A percentile compares a stretch with the other conserved stretches of the same genome.
These are phyloP conservation scores for Skeletonema costatum DNA, from an alignment of 108 stramenopile genomes.

Conservation along the genomic window DNA sequence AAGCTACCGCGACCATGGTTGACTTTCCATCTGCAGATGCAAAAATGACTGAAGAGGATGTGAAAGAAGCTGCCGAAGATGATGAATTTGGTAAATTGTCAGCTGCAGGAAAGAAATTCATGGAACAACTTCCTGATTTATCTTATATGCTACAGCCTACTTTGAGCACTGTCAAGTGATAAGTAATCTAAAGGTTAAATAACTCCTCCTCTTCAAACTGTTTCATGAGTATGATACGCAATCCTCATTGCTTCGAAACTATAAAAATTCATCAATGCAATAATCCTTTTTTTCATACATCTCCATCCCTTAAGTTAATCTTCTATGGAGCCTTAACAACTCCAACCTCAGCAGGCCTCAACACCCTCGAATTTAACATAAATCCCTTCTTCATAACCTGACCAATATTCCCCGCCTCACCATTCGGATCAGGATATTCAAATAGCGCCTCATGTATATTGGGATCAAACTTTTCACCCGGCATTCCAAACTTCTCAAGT, in stretches of 20 bases:
- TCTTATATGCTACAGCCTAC: slow-evolving; percentile 40
- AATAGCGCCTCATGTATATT: slow-evolving; percentile 95
- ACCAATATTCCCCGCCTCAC: slow-evolving; percentile 81
- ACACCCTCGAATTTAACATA: slow-evolving; percentile 90
- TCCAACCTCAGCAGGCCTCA: slow-evolving; percentile 97
- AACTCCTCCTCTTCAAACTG: not conserved
- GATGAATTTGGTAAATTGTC: slow-evolving; percentile 25
- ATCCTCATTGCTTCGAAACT: too few species aligned
- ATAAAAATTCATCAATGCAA: not conserved
- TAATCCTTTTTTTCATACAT: not conserved
- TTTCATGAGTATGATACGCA: too few species aligned
- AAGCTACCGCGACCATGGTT: slow-evolving; percentile 18
- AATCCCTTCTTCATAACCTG: slow-evolving; percentile 96
- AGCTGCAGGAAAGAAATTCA: slow-evolving; percentile 28
- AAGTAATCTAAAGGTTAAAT: not conserved
- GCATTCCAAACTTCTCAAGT: slow-evolving; percentile 80
- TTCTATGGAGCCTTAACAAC: slow-evolving; percentile 73
- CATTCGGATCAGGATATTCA: slow-evolving; percentile 78
- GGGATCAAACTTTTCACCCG: slow-evolving; percentile 95
- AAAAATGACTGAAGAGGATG: not conserved
- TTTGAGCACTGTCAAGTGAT: slow-evolving; percentile 5
- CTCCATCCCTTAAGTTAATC: not conserved
- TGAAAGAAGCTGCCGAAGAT: not conserved
- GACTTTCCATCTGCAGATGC: slow-evolving; percentile 21
- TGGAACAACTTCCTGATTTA: slow-evolving; percentile 40